Conservation (phyloP, 2,329 filamentous ascomycete genomes). For the Fusarium falciforme region DNA sequence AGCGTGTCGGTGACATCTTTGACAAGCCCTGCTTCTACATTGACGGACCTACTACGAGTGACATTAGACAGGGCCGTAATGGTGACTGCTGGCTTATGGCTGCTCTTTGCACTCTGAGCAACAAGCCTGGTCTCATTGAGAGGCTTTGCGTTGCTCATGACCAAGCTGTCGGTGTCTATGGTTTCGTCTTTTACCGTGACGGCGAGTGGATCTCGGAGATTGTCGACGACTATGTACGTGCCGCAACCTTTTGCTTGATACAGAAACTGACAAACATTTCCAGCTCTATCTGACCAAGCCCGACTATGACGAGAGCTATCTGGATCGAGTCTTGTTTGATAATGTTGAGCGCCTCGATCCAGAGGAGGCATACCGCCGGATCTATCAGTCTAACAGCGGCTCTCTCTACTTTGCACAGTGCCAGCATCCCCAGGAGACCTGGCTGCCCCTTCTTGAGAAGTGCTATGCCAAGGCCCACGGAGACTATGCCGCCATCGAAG, state of each 20-base stretch:
- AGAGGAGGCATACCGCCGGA: constrained; percentile 72
- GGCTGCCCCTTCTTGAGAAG: constrained; percentile 83
- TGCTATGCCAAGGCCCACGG: constrained; percentile 85
- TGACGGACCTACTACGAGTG: constrained; percentile 79
- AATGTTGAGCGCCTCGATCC: constrained; percentile 61
- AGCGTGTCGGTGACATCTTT: constrained; percentile 80
- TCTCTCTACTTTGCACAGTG: constrained; percentile 83
- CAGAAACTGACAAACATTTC: neutral
- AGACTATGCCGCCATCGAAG: constrained; percentile 80
- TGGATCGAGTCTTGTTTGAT: constrained; percentile 58
- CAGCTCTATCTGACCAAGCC: constrained; percentile 65
- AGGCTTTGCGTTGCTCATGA: constrained; percentile 79
- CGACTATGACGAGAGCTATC: constrained; percentile 69
- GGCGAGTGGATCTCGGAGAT: constrained; percentile 76
- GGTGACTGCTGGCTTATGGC: constrained; percentile 92
- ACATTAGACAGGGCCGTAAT: constrained; percentile 81
- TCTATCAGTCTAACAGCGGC: constrained; percentile 79
- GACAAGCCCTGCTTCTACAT: constrained; percentile 81
- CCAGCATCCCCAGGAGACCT: constrained; percentile 80
- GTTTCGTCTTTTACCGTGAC: constrained; percentile 86
- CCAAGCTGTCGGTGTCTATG: constrained; percentile 81
- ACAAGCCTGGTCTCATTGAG: constrained; percentile 78
- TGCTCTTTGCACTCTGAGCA: constrained; percentile 80
- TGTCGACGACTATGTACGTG: constrained; percentile 64
- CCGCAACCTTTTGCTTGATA: neutral